Evolutionary conservation across 2,329 filamentous ascomycete species (phyloP), one percentile per base, ranked within the genome.

Genomic region (Nothophaeocryptopus gaeumannii): DNA sequence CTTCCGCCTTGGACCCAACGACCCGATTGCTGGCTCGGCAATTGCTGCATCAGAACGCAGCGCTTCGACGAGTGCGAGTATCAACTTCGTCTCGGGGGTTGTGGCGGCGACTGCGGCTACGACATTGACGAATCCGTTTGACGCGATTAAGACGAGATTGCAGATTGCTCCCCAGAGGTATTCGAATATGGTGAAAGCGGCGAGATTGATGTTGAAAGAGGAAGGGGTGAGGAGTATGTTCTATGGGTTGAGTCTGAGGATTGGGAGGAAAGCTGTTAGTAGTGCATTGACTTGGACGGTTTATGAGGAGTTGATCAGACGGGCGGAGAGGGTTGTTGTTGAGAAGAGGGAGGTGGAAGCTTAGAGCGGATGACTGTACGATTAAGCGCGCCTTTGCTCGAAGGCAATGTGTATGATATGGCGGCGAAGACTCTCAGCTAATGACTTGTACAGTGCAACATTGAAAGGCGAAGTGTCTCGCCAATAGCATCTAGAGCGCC

Each of bases 281-380:
- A 92, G 87, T 45, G 93, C 93, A n/a, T 77, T 97, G 59, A 92
- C 92, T 7, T 99, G 93, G 93, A 97, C 92, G 8, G 78, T 96
- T 35, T 99, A 99, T 66, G 93, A 99, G 73, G 92, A 96, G 70
- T 71, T 96, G 61, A 86, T 97, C 55, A 76, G 91, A 53, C 79
- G 87, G 60, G 86, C 86, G 1, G 83, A 84, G 68, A 72, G 50
- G 15, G 58, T 40, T 2, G 33, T 59, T n/a, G 52, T 54, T 9
- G 50, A 50, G 35, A 45, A 50, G 32, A 33, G 42, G 36, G 37
- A 39, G 38, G 7, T 50, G 12, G 39, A 14, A 15, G 32, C 41
- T 8, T 45, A n/a, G 20, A 7, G 20, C 7, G 20, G 20, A 4
- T 3, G 7, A 7, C 4, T 26, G 20, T 26, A 26, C 7, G 20